Conservation (phyloP, 805 yeast genomes). For the Vanderwaltozyma yarrowii region DNA sequence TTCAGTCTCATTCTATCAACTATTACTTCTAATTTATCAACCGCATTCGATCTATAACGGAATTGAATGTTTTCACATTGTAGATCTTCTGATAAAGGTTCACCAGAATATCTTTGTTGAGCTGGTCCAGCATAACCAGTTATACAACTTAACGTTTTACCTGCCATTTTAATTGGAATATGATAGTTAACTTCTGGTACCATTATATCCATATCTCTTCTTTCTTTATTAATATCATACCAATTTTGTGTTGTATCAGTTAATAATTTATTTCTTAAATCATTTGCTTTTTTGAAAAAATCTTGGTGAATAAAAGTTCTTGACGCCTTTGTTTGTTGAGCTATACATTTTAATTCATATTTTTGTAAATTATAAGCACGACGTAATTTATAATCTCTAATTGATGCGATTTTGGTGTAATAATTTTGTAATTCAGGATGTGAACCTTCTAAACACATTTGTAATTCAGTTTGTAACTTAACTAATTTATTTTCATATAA, state of each 20-base stretch:
- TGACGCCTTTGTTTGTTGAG: conserved; percentile 68
- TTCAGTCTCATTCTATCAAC: conserved; percentile 56
- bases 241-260: conserved; percentile 71
- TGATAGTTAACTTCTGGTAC: conserved; percentile 41
- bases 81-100: conserved; percentile 25
- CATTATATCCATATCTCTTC: conserved; percentile 62
- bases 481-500: conserved; percentile 75
- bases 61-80: conserved; percentile 36
- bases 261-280: conserved; percentile 54
- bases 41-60: conserved; percentile 33
- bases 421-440: conserved; percentile 83
- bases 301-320: conserved; percentile 80
- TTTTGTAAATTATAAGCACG: conserved; percentile 41
- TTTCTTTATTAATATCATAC: conserved; percentile 86
- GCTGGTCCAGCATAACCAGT: conserved; percentile 32
- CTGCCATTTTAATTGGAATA: conserved; percentile 27
- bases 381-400: conserved; percentile 59
- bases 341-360: conserved; percentile 68
- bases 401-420: conserved; percentile 58
- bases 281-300: conserved; percentile 56
- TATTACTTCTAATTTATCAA: conserved; percentile 39
- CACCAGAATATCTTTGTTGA: conserved; percentile 23
- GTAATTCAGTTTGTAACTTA: conserved; percentile 70
- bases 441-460: conserved; percentile 76
- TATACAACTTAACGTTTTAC: conserved; percentile 27